Evolutionary conservation across 257 asterid genomes (phyloP).

Genomic region (Solanum pimpinellifolium): DNA sequence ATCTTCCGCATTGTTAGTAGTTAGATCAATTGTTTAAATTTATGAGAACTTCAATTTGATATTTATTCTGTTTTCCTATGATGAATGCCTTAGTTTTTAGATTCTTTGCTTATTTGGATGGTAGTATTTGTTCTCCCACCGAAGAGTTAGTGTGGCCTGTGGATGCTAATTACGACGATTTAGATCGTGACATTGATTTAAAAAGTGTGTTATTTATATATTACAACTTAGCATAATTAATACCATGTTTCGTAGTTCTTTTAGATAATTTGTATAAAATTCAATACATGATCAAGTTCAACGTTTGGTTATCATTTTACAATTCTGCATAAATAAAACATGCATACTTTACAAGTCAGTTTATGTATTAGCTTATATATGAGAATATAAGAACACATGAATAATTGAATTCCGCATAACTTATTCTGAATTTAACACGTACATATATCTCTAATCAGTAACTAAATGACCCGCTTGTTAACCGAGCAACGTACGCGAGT

Average conservation of each 20-base stretch:
- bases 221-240: neutral
- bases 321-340: neutral
- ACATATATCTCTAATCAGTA: neutral
- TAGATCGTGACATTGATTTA: too few species aligned
- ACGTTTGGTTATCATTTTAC: neutral
- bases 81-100: too few species aligned
- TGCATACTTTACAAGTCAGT: neutral
- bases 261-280: neutral
- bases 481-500: neutral
- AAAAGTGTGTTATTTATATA: neutral
- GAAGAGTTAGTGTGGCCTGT: too few species aligned
- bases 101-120: too few species aligned
- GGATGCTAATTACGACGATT: fast-evolving
- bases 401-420: neutral
- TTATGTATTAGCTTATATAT: neutral
- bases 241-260: neutral
- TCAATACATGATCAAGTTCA: neutral
- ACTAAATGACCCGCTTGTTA: neutral
- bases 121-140: too few species aligned
- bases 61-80: too few species aligned
- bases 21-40: too few species aligned
- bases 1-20: too few species aligned
- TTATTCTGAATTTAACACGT: neutral
- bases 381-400: neutral
- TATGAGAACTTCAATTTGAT: too few species aligned